Evolutionary conservation across 192 early-diverging fungal genomes (phyloP), one percentile per base, ranked within the genome.

Genomic region (Paraglomus brasilianum): DNA sequence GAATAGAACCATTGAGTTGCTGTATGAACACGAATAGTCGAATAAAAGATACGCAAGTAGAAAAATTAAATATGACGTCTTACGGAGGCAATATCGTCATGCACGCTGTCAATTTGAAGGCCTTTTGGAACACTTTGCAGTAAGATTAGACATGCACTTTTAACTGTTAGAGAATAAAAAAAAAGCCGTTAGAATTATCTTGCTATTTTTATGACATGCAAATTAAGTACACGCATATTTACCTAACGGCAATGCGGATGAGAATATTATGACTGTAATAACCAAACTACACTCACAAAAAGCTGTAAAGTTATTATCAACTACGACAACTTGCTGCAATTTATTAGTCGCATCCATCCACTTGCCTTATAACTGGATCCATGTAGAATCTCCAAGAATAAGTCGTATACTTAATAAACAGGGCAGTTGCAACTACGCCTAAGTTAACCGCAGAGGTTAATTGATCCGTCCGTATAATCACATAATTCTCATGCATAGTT

Each of bases 351-450:
- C 41, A 45, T 39, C 19, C 15, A 21, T 19, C 52, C 4, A 39
- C 14, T 62, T 78, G 82, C 66, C 91, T 93, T 11, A 92, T 77
- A 56, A 88, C 69, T 45, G 95, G 95, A 75, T 97, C 95, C 76
- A 91, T 80, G 77, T 95, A 97, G 51, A 82, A 86, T 49, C 83
- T 72, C 93, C 91, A 95, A 2, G 62, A 51, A 30, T 84, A 87
- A 13, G 85, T 70, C 0, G 84, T 82, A 39, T 85, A 78, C 83
- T 91, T 90, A 44, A 95, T 89, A 53, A 95, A 82, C 53, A 94
- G 71, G 0, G 90, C 88, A 45, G 87, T 83, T 45, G 86, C 75
- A 47, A 97, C 93, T 24, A 97, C 95, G 4, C 91, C 95, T n/a
- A n/a, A n/a, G n/a, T n/a, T n/a, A n/a, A n/a, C n/a, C n/a, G n/a